Base-by-base conservation (phyloP, 768 basidiomycete species). In the Leccinum pellstonianum region DNA sequence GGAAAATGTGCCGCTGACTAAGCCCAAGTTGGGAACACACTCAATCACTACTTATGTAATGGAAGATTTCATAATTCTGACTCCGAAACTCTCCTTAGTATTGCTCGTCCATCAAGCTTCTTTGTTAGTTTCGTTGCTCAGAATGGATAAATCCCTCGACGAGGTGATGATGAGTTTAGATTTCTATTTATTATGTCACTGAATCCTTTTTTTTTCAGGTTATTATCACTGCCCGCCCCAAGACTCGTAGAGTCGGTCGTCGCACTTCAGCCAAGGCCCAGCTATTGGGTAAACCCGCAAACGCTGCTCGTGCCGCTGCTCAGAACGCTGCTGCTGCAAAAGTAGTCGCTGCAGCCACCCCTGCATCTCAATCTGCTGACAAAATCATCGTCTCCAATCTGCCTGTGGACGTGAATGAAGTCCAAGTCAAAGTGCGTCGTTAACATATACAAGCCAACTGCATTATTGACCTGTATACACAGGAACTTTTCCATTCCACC, bases 351-450 rank as follows among this genome's bases (percentile, higher is more conserved):
- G 66, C 81, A 10, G 62, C 80, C 21, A 66, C 74, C 25, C 75
- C 81, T 53, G 71, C 78, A 5, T 56, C 73, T 37, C 73, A 72
- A n/a, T 60, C 71, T 1, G 81, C 92, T 2, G 87, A 91, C 73
- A 98, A 98, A 79, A 95, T 98, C 65, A 93, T 98, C 68, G 93
- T 99, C 58, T 93, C 91, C 64, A 95, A 95, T 73, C 86, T 99
- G 50, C 96, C 96, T 37, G 70, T 74, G 7, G 96, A 99, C 70
- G 96, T 99, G 55, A 96, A 93, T 65, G 95, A 98, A 73, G 77
- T 81, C 19, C 93, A 97, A 76, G 86, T 99, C 76, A 92, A 90
- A 85, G 97, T 98, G 62, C 62, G 35, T 33, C 41, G 5, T 11
- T 37, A 17, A 23, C 43, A 8, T 14, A 12, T 43, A 53, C 5